Base-by-base conservation (phyloP, 176 grass and related monocot genomes). In the Musa schizocarpa region DNA sequence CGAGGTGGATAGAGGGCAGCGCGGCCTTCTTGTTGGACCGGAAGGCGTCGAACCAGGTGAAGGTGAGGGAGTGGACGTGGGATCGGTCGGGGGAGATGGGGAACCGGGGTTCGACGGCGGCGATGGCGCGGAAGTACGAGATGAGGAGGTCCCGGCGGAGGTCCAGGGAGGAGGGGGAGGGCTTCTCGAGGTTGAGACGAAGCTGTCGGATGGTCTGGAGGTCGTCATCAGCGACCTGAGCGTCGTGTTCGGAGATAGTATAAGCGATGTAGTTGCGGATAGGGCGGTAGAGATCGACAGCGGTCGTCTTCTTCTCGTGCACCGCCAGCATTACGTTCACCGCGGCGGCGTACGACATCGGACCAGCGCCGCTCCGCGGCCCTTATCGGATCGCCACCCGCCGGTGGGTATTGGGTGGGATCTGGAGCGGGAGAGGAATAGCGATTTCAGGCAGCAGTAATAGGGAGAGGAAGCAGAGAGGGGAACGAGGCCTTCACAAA, bases 41-140 rank as follows among this genome's bases (percentile, higher is more conserved):
- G 79, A 97, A 97, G 77, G 90, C 90, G 14, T 97, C 93, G 74
- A 88, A 53, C 90, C 93, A 97, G 16, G 87, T 85, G 81, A 96
- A 92, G 65, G 71, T 17, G 54, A 92, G 67, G n/a, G 79, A 75
- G 52, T 76, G 54, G 52, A 87, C 84, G 75, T 75, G 73, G 20
- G 73, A 13, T 22, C 54, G 54, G 43, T 63, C 74, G 19, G 55
- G 29, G 74, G 82, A 80, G 68, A 79, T 81, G 76, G 77, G 88
- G 55, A 85, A 87, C 54, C 87, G 81, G 3, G 89, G 80, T 11
- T 84, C 80, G 2, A 84, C 78, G 68, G 81, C 76, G 48, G 48
- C 76, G 70, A 92, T 74, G 75, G 88, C 85, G 20, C 83, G 87
- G 73, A 85, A 84, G 76, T 92, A 92, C 65, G 69, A 76, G 53